Conservation (phyloP, 495 filamentous ascomycete species). For the Penicillium atrosanguineum region DNA sequence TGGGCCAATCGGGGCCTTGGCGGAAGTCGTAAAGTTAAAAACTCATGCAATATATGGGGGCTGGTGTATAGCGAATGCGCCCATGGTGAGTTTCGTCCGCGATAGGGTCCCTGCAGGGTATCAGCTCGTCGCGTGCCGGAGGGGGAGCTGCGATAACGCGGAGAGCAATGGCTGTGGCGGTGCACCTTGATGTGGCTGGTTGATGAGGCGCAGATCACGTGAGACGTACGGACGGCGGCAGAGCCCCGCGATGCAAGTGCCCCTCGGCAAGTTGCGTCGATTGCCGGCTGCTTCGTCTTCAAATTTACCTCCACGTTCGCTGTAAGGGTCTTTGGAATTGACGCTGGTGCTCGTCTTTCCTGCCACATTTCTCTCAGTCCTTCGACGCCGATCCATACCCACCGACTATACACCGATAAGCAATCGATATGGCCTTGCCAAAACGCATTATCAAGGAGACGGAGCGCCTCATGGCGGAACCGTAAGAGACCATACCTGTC, state of each 20-base stretch:
- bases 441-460: conserved; percentile 99
- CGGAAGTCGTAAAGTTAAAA: conserved; percentile 1
- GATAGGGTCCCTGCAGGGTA: neutral
- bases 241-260: conserved; percentile 23
- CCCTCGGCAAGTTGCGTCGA: conserved; percentile 28
- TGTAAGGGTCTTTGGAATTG: neutral
- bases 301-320: neutral
- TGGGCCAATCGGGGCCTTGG: conserved; percentile 16
- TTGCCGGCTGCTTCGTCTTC: neutral
- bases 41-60: neutral
- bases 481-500: conserved; percentile 56
- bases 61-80: neutral
- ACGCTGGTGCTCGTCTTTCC: neutral
- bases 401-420: conserved; percentile 12
- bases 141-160: conserved; percentile 17
- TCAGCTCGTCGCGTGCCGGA: conserved; percentile 4
- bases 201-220: conserved; percentile 7
- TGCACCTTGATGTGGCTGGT: conserved; percentile 3
- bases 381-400: neutral
- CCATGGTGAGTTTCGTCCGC: neutral
- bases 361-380: neutral
- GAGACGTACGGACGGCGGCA: conserved; percentile 24
- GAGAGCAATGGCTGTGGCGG: conserved; percentile 17
- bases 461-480: conserved; percentile 92
- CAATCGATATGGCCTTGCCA: conserved; percentile 65